Evolutionary conservation across 139 green algal species (phyloP).

Genomic region (Chlamydomonas incerta): DNA sequence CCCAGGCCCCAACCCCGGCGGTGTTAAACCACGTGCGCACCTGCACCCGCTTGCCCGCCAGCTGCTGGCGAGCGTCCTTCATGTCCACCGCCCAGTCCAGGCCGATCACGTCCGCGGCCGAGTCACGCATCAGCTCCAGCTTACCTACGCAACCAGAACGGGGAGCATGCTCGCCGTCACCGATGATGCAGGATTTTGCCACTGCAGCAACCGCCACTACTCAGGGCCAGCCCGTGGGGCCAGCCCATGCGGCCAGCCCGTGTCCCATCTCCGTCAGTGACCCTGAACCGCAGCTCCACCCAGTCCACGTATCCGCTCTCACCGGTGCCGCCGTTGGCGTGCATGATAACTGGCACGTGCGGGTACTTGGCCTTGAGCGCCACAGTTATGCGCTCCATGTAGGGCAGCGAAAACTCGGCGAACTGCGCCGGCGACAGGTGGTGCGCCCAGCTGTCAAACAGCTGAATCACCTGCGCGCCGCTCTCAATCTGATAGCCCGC

Average conservation of each 20-base stretch:
- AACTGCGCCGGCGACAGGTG: conserved; percentile 92
- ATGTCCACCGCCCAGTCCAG: conserved; percentile 94
- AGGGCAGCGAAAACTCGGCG: conserved; percentile 93
- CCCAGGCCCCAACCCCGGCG: no score
- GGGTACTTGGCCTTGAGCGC: conserved; percentile 82
- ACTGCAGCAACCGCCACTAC: no score
- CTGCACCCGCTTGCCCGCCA: conserved; percentile 65
- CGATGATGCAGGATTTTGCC: no score
- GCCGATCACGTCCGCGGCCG: conserved; percentile 88
- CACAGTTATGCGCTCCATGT: conserved; percentile 87
- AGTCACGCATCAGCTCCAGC: conserved; percentile 73
- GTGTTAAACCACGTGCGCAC: neutral
- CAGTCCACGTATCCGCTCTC: no score
- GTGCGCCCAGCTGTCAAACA: conserved; percentile 99
- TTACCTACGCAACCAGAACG: no score
- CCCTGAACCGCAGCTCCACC: no score
- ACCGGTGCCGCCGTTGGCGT: conserved; percentile 92
- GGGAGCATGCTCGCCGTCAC: no score
- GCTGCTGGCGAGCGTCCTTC: conserved; percentile 64
- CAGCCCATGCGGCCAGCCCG: no score
- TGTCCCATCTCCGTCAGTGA: no score
- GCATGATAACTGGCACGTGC: conserved; percentile 94
- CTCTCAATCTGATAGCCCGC: conserved; percentile 94
- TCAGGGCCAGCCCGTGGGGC: no score
- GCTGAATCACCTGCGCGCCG: conserved; percentile 93